phyloP scores from a whole-genome alignment of 345 rosid species.

The Luvunga scandens region DNA sequence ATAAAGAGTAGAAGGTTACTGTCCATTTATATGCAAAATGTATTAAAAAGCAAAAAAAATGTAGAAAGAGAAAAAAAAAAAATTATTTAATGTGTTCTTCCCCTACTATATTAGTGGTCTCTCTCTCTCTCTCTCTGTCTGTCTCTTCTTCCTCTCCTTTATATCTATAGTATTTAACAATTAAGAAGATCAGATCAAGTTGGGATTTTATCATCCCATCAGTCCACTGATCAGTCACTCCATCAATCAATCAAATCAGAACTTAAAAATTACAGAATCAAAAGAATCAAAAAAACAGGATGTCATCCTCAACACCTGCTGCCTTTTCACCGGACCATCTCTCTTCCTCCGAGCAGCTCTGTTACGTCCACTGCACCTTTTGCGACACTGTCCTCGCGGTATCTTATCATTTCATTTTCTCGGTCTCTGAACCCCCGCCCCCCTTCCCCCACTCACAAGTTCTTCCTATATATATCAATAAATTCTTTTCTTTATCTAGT shows the following conservation, averaged over 20 bases:
- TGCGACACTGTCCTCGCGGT: slow-evolving; percentile 96
- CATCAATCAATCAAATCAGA: slow-evolving; percentile 78
- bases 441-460: background rate
- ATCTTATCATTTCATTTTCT: slow-evolving; percentile 10
- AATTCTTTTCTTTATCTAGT: background rate
- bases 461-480: too few species aligned
- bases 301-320: slow-evolving; percentile 74
- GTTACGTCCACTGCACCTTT: slow-evolving; percentile 95
- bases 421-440: slow-evolving; percentile 6
- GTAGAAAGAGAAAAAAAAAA: background rate
- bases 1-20: too few species aligned
- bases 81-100: slow-evolving; percentile 17
- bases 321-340: slow-evolving; percentile 85
- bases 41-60: background rate
- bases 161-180: slow-evolving; percentile 44
- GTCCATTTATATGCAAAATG: background rate
- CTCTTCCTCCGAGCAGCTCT: slow-evolving; percentile 93
- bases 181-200: slow-evolving; percentile 62
- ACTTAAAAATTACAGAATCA: slow-evolving; percentile 17
- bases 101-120: slow-evolving; percentile 18
- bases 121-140: slow-evolving; percentile 16
- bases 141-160: slow-evolving; percentile 12
- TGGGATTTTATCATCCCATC: slow-evolving; percentile 45
- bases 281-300: slow-evolving; percentile 21
- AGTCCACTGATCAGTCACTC: slow-evolving; percentile 64